Evolutionary conservation across 2,329 filamentous ascomycete species (phyloP).

Genomic region (Penicillium sp.): DNA sequence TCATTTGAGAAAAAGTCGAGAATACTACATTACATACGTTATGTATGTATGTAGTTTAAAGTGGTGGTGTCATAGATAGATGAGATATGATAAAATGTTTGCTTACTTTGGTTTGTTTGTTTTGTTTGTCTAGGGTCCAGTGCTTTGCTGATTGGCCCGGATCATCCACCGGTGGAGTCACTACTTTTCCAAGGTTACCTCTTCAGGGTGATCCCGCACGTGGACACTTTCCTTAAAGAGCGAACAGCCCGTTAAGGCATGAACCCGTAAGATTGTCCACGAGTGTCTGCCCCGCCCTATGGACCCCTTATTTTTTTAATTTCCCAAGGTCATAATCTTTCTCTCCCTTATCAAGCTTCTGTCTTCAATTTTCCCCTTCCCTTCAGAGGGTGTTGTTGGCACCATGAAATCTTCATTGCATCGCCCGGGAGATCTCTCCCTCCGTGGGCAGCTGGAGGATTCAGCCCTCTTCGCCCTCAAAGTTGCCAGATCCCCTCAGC

Average conservation of each 20-base stretch:
- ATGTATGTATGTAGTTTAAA: too few relatives aligned
- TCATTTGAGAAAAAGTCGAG: not conserved
- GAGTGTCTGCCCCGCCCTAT: not conserved
- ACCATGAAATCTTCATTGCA: conserved; percentile 9
- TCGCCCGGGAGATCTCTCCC: not conserved
- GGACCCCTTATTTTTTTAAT: not conserved
- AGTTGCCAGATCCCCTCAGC: conserved; percentile 13
- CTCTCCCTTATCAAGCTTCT: not conserved
- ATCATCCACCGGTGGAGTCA: not conserved
- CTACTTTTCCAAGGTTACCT: not conserved
- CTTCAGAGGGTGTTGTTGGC: not conserved
- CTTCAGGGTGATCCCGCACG: not conserved
- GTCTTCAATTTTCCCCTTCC: not conserved
- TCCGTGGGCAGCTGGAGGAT: not conserved
- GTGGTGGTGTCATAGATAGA: too few relatives aligned
- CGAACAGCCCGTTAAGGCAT: not conserved
- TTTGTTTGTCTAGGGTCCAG: not conserved
- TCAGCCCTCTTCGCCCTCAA: conserved; percentile 4
- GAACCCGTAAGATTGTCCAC: not conserved
- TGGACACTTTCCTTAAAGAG: not conserved
- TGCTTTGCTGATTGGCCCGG: too few relatives aligned
- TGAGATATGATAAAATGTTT: not conserved
- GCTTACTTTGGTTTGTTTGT: not conserved
- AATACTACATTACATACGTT: not conserved
- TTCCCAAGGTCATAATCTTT: not conserved